Evolutionary conservation across 2,329 filamentous ascomycete genomes (phyloP), one percentile per base, ranked within the genome.

Genomic region (Fusarium phyllophilum): DNA sequence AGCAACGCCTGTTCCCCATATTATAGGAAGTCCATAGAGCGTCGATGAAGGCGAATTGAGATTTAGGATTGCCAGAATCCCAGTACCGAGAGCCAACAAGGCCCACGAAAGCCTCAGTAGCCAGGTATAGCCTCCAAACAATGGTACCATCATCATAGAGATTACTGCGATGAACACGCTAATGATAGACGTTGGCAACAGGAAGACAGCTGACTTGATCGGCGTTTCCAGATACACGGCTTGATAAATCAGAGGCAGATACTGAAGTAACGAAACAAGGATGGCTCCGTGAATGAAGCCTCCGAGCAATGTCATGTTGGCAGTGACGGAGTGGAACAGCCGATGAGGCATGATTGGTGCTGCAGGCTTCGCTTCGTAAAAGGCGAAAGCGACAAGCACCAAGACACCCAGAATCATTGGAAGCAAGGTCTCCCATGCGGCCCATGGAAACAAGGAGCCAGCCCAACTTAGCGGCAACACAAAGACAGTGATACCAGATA

Each of bases 71-170:
- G 66, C 56, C 33, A 68, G 6, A 1, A 68, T 55, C 2, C 66
- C 64, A 1, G 64, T 68, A 14, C 66, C 66, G 3, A 68, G 18
- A 18, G 51, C 13, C 3, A 68, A 24, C 1, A 68, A 12, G 1
- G 34, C 64, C 66, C 66, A 68, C 4, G 66, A 68, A 1, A 63
- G 13, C 12, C 66, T 39, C 12, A 68, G 8, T 5, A 68, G 42
- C 66, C 64, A 68, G 5, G 49, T 51, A 17, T 68, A 68, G 3
- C 66, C 64, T 15, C 66, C 64, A 13, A 68, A 68, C 1, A 68
- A 7, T 1, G 66, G 66, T 2, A 68, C 66, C 64, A 68, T 68
- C 64, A 68, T 68, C 66, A 68, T 68, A 2, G 66, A 68, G 33
- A 68, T 24, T 0, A 68, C 64, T 26, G 66, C 56, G 9, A 68